Conservation (phyloP, 1,284 basidiomycete species). For the Moesziomyces sp. region DNA sequence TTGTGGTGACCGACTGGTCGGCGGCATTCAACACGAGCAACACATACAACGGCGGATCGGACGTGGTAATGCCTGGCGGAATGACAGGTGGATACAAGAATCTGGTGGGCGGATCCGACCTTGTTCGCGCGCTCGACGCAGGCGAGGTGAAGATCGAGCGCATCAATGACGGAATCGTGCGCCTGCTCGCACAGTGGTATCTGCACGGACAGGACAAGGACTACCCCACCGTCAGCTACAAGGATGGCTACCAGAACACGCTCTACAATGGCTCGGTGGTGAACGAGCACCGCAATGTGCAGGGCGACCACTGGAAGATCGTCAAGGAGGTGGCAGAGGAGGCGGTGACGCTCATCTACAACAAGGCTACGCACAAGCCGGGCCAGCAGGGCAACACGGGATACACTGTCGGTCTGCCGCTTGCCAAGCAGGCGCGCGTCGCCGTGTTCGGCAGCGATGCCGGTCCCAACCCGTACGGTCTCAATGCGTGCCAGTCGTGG, state of each 20-base stretch:
- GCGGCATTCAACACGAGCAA: slow-evolving; percentile 36
- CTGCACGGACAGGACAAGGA: slow-evolving; percentile 23
- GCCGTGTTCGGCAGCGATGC: slow-evolving; percentile 46
- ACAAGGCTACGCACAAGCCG: slow-evolving; percentile 44
- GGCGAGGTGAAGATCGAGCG: slow-evolving; percentile 43
- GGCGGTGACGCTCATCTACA: slow-evolving; percentile 38
- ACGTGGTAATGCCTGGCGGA: slow-evolving; percentile 33
- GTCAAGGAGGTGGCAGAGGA: slow-evolving; percentile 36
- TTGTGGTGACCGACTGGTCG: slow-evolving; percentile 43
- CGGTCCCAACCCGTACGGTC: slow-evolving; percentile 35
- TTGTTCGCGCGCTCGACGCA: slow-evolving; percentile 28
- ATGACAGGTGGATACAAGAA: slow-evolving; percentile 38
- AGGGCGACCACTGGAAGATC: slow-evolving; percentile 40
- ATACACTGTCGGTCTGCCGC: slow-evolving; percentile 37
- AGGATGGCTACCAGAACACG: slow-evolving; percentile 41
- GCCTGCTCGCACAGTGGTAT: slow-evolving; percentile 39
- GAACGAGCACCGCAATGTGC: slow-evolving; percentile 37
- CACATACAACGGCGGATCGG: slow-evolving; percentile 39
- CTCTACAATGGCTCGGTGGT: slow-evolving; percentile 39
- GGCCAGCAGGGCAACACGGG: slow-evolving; percentile 22
- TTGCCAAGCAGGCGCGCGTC: slow-evolving; percentile 27
- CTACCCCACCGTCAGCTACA: slow-evolving; percentile 41
- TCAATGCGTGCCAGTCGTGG: slow-evolving; percentile 36
- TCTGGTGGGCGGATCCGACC: slow-evolving; percentile 25
- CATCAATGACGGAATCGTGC: slow-evolving; percentile 36